Evolutionary conservation across 306 rosid genomes (phyloP), one percentile per base, ranked within the genome.

Genomic region (Vigna hirtella): DNA sequence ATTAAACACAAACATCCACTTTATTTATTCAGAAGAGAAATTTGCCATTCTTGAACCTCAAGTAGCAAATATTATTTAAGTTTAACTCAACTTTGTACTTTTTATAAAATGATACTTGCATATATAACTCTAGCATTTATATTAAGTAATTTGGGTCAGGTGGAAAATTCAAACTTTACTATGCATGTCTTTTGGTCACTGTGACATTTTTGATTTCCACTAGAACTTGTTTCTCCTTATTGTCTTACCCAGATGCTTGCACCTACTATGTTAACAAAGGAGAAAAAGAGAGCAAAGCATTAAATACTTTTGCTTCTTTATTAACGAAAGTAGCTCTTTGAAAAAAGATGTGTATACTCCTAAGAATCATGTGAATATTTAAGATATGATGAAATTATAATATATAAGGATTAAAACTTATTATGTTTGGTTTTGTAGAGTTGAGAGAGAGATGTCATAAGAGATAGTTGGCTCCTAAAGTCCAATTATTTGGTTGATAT

Each of bases 1-100:
- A 81, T 69, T 66, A 77, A 67, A 77, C 52, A 72, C 75, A 80
- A 17, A 70, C 20, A 20, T 66, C 16, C 74, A 48, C 85, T 86
- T 86, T 83, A 73, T 76, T 26, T 26, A 2, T 26, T 26, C 28
- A 26, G 28, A 26, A 26, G 74, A 65, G 77, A 56, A 78, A 59
- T 45, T 66, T 68, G 56, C 24, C 65, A 72, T 34, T 68, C 50
- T 55, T 77, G 42, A 52, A 70, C 16, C 55, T 62, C 48, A 43
- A 76, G 43, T 70, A 50, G 43, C 50, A 50, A 26, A 26, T 26
- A 26, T 26, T 26, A 26, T 26, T 26, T 26, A 26, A 26, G 28
- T 26, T 26, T 26, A 26, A 26, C 3, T 26, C 3, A 26, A 26
- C 28, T 26, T 26, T 26, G 28, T 26, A 26, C 28, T 26, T 26